Evolutionary conservation across 352 stramenopile genomes (phyloP), one percentile per base, ranked within the genome.

Genomic region (Pythium folliculosum): DNA sequence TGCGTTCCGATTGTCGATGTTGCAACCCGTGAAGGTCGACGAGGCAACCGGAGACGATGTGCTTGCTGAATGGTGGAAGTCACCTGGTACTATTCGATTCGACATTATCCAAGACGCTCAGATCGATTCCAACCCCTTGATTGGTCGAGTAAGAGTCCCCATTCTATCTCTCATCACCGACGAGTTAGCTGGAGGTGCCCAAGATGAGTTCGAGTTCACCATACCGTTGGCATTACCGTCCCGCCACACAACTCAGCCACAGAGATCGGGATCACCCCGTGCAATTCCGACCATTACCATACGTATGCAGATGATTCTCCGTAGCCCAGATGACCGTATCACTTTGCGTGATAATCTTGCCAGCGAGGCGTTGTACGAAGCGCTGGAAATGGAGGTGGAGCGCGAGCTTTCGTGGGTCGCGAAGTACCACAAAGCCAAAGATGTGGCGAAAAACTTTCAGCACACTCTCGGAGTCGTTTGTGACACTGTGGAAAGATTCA

Each of bases 381-480:
- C 71, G 7, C 55, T 72, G 0, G 74, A 81, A 23, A 75, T 81
- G 70, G 74, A 81, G 38, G 69, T 62, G 47, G 71, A 75, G 30
- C 77, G 72, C 25, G 67, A 74, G 30, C 57, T 81, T 23, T 75
- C 74, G 8, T 65, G 76, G 44, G 74, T 81, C 9, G 74, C 73
- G 17, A 81, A 81, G 59, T 81, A 78, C 37, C 74, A 81, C 64
- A 78, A 77, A 53, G 74, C 74, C 9, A 77, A 75, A 59, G 71
- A 81, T 40, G 74, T 81, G 1, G 74, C 74, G 14, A 73, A 72
- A 10, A 81, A 73, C 23, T 77, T 81, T 19, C 74, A 81, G 43
- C 60, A 78, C 50, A 69, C 71, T 17, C 63, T 81, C 5, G 71
- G 71, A 19, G 55, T 61, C 25, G 43, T 81, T 10, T 78, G 71